Evolutionary conservation across 2,329 filamentous ascomycete species (phyloP).

Genomic region (Pyricularia sp.): DNA sequence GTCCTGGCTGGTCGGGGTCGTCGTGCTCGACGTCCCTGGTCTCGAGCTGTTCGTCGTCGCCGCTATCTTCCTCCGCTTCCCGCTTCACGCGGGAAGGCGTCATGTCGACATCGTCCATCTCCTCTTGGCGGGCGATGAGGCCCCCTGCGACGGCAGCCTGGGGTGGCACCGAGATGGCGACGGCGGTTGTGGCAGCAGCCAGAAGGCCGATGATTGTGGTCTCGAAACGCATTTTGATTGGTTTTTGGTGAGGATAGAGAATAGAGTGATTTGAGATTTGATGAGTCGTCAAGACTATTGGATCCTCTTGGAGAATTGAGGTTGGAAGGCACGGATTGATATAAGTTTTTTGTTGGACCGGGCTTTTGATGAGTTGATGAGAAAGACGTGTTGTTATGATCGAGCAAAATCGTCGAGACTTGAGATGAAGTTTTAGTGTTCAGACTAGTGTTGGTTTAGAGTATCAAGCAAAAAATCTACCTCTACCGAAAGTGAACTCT

Average conservation of each 20-base stretch:
- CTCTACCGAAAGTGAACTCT: not conserved
- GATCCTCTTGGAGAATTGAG: too few species aligned
- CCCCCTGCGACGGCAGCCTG: not conserved
- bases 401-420: not conserved
- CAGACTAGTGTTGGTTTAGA: not conserved
- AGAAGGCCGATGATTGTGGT: not conserved
- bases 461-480: not conserved
- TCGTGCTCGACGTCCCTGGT: not conserved
- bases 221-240: not conserved
- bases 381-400: not conserved
- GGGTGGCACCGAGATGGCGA: not conserved
- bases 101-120: not conserved
- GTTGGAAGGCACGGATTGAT: not conserved
- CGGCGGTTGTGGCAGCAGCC: not conserved
- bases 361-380: not conserved
- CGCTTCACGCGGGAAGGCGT: not conserved
- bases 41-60: not conserved
- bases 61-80: not conserved
- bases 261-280: not conserved
- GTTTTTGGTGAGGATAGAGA: not conserved
- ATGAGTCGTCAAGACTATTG: too few species aligned
- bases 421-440: not conserved
- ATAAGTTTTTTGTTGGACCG: not conserved
- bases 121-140: not conserved
- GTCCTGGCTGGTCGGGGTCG: not conserved